A percentile compares a stretch with the other conserved stretches of the same genome.
phyloP scores from a whole-genome alignment of 139 green algal genomes.

The Tetraselmis striata region DNA sequence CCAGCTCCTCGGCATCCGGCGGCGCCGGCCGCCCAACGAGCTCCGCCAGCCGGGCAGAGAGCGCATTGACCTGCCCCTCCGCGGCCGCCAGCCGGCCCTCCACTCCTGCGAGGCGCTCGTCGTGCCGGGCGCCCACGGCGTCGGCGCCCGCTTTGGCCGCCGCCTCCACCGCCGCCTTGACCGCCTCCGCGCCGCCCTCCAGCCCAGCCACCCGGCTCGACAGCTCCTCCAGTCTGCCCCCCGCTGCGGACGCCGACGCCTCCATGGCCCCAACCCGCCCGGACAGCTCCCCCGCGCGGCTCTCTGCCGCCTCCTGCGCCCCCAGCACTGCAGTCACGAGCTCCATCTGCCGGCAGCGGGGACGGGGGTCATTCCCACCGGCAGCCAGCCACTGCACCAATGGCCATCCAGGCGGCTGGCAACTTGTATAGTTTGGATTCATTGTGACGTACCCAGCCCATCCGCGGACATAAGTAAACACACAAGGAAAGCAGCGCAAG shows the following conservation, averaged over 20 bases:
- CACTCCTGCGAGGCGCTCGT: not conserved
- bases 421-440: too few relatives aligned
- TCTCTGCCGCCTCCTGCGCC: not conserved
- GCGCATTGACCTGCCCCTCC: not conserved
- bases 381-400: too few relatives aligned
- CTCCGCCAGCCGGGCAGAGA: not conserved
- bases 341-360: not conserved
- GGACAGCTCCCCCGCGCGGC: not conserved
- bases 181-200: not conserved
- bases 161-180: not conserved
- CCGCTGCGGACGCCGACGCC: not conserved
- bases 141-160: not conserved
- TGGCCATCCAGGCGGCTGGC: too few relatives aligned
- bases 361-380: too few relatives aligned
- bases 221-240: not conserved
- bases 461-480: too few relatives aligned
- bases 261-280: not conserved
- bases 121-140: not conserved
- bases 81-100: not conserved
- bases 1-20: not conserved
- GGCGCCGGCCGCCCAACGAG: not conserved
- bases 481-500: too few relatives aligned
- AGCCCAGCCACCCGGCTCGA: not conserved
- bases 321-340: not conserved
- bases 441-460: too few relatives aligned